A percentile compares a stretch with the other conserved stretches of the same genome.
Evolutionary conservation across 2,329 filamentous ascomycete genomes (phyloP).

Genomic region (Pseudocercospora fijiensis): DNA sequence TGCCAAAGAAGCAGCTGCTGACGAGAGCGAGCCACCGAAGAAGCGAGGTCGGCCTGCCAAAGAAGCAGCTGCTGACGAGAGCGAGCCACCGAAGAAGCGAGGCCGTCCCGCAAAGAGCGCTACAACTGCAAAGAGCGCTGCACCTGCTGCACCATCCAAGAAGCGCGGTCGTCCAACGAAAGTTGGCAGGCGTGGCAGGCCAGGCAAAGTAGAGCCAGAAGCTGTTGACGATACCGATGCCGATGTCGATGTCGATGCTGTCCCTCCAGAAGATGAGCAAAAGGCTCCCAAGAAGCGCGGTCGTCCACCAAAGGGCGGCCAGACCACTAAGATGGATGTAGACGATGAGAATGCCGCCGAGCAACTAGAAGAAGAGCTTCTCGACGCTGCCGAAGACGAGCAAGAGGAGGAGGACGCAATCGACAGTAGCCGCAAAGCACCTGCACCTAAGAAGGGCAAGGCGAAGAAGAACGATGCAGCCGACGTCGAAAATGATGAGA

Average conservation of each 20-base stretch:
- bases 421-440: conserved; percentile 17
- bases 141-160: conserved; percentile 11
- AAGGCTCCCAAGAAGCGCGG: conserved; percentile 32
- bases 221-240: neutral
- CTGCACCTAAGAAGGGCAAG: conserved; percentile 23
- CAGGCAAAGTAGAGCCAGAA: conserved; percentile 16
- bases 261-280: conserved; percentile 16
- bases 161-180: conserved; percentile 28
- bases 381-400: conserved; percentile 24
- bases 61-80: conserved; percentile 16
- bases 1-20: conserved; percentile 15
- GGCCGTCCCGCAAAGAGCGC: conserved; percentile 27
- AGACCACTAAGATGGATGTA: conserved; percentile 33
- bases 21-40: conserved; percentile 9
- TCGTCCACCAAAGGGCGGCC: conserved; percentile 32
- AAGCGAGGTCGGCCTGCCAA: conserved; percentile 18
- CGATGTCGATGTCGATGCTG: neutral
- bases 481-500: conserved; percentile 13
- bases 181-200: conserved; percentile 18
- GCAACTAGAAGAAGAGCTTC: conserved; percentile 34
- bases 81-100: conserved; percentile 33
- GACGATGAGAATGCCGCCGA: conserved; percentile 34
- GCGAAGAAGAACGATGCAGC: conserved; percentile 18
- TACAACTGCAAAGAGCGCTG: conserved; percentile 14
- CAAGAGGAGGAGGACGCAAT: conserved; percentile 3